A percentile compares a stretch with the other conserved stretches of the same genome.
phyloP scores from a whole-genome alignment of 768 basidiomycete species.

The Pleurotus ostreatus region DNA sequence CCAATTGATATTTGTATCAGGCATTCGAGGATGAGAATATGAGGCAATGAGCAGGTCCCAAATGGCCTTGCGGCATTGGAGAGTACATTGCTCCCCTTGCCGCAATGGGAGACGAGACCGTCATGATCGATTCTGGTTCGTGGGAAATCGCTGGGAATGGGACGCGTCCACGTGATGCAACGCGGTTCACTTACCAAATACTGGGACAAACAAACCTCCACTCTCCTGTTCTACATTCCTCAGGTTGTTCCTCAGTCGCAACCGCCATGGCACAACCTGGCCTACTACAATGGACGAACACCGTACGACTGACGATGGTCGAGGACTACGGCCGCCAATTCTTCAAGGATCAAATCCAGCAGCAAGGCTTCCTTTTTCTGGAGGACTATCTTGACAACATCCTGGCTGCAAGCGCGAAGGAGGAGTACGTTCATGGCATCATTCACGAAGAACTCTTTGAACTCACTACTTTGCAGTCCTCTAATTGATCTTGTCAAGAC shows the following conservation, averaged over 20 bases:
- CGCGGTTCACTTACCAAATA: conserved; percentile 12
- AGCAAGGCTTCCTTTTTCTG: conserved; percentile 74
- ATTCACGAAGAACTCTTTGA: neutral
- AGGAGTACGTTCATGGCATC: conserved; percentile 46
- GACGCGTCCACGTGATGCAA: conserved; percentile 22
- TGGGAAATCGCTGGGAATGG: neutral
- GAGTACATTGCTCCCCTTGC: no score
- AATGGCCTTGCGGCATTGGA: no score
- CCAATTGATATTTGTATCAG: no score
- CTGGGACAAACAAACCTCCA: conserved; percentile 1
- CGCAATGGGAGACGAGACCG: no score
- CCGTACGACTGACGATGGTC: conserved; percentile 63
- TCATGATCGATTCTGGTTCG: no score
- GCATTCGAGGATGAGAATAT: no score
- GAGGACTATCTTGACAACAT: conserved; percentile 77
- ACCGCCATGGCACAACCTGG: conserved; percentile 41
- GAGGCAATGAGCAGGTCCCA: no score
- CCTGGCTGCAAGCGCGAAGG: conserved; percentile 50
- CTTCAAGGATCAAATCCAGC: conserved; percentile 71
- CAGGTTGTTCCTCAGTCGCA: neutral
- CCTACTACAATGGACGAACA: conserved; percentile 67
- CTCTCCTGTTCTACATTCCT: neutral
- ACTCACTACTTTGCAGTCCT: conserved; percentile 1
- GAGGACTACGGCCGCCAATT: conserved; percentile 68
- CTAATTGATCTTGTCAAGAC: conserved; percentile 72